A percentile compares a stretch with the other conserved stretches of the same genome.
Evolutionary conservation across 2,329 filamentous ascomycete genomes (phyloP).

Genomic region (Elsinoe ampelina): DNA sequence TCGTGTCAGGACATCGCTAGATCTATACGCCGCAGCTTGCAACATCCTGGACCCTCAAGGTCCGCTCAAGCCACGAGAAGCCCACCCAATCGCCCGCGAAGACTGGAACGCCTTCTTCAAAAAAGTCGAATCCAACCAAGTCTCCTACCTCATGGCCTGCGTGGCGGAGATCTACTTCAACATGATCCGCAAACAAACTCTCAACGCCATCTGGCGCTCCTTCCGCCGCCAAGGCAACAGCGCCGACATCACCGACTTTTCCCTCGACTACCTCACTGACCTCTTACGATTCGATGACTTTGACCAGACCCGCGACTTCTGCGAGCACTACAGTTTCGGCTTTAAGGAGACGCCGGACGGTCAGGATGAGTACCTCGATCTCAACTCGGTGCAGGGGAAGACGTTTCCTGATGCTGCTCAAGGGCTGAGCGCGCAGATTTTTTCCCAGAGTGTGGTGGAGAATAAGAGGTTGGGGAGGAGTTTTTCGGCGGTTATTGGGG

Average conservation of each 20-base stretch:
- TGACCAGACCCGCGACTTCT: conserved; percentile 46
- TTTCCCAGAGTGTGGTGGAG: conserved; percentile 48
- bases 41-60: conserved; percentile 45
- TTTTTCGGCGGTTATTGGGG: conserved; percentile 49
- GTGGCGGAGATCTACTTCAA: conserved; percentile 56
- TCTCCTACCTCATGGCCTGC: conserved; percentile 55
- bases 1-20: conserved; percentile 47
- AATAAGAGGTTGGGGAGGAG: conserved; percentile 47
- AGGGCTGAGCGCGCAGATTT: conserved; percentile 38
- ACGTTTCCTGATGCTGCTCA: conserved; percentile 23
- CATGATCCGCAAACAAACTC: conserved; percentile 45
- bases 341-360: conserved; percentile 40
- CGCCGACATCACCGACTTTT: conserved; percentile 49
- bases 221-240: conserved; percentile 37
- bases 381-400: conserved; percentile 37
- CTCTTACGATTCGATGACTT: conserved; percentile 48
- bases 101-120: conserved; percentile 52
- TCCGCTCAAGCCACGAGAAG: conserved; percentile 39
- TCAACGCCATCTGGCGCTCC: conserved; percentile 46
- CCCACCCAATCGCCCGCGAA: conserved; percentile 47
- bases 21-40: conserved; percentile 47
- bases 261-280: conserved; percentile 41
- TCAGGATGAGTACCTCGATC: conserved; percentile 40
- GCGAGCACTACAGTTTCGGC: conserved; percentile 43
- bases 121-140: conserved; percentile 43